Percentiles rank a stretch among this genome's conserved stretches.
Evolutionary conservation across 768 basidiomycete species (phyloP).

Genomic region (Leucogyrophana mollusca): DNA sequence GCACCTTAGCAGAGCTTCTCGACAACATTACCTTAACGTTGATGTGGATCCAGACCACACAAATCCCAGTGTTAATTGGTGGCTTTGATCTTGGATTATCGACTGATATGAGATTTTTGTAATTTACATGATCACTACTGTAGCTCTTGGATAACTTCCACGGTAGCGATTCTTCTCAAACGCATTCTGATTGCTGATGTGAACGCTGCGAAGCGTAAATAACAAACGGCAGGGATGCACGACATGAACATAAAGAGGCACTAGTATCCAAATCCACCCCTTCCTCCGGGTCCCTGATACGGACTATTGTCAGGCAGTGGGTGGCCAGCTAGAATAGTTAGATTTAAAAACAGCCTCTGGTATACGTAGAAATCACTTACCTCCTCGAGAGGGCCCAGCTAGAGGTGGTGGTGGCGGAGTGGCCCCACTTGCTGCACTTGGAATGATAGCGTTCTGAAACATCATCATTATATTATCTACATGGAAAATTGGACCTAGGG

Average conservation of each 20-base stretch:
- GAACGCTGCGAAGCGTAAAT: too few species aligned
- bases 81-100: slow-evolving; percentile 1
- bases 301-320: slow-evolving; percentile 87
- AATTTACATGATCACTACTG: not conserved
- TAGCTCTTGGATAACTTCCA: slow-evolving; percentile 15
- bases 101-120: not conserved
- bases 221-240: not conserved
- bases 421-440: slow-evolving; percentile 48
- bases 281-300: slow-evolving; percentile 67
- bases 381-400: slow-evolving; percentile 35
- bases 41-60: not conserved
- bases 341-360: slow-evolving; percentile 6
- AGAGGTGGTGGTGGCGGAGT: slow-evolving; percentile 55
- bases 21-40: slow-evolving; percentile 48
- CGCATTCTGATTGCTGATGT: too few species aligned
- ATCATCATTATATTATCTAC: slow-evolving; percentile 88
- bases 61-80: not conserved
- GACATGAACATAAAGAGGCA: slow-evolving; percentile 3
- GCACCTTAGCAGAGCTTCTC: slow-evolving; percentile 62
- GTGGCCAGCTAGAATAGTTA: slow-evolving; percentile 46
- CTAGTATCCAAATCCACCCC: slow-evolving; percentile 42
- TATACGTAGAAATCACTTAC: slow-evolving; percentile 4
- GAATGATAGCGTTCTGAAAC: slow-evolving; percentile 79
- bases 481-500: slow-evolving; percentile 81
- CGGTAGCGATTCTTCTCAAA: slow-evolving; percentile 10